Conservation (phyloP, 2,329 filamentous ascomycete genomes). For the Fusarium brachygibbosum region DNA sequence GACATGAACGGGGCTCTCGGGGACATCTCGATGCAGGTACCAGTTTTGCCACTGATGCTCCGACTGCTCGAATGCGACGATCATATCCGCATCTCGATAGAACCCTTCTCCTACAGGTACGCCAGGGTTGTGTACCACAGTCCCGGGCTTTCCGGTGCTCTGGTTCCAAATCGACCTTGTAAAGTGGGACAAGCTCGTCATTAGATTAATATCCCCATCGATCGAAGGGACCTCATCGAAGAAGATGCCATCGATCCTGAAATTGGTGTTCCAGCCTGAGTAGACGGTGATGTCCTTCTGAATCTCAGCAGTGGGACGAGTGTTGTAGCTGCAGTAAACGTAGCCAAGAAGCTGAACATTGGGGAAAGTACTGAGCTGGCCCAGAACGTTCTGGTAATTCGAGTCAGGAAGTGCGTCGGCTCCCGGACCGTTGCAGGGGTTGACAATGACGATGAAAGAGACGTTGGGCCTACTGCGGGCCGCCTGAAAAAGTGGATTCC, state of each 20-base stretch:
- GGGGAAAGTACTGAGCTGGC: background rate
- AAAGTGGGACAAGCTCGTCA: slow-evolving; percentile 24
- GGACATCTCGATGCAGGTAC: background rate
- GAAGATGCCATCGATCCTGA: slow-evolving; percentile 36
- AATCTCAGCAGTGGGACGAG: slow-evolving; percentile 6
- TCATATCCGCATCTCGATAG: background rate
- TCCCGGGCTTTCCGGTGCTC: background rate
- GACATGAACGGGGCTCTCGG: background rate
- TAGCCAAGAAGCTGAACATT: slow-evolving; percentile 24
- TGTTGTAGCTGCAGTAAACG: slow-evolving; percentile 38
- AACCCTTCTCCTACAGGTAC: slow-evolving; percentile 1
- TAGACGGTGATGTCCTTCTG: slow-evolving; percentile 26
- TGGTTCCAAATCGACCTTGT: slow-evolving; percentile 4
- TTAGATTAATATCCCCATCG: background rate
- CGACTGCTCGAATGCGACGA: slow-evolving; percentile 8
- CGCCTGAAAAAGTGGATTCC: slow-evolving; percentile 9
- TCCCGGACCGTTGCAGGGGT: slow-evolving; percentile 12
- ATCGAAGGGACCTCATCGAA: slow-evolving; percentile 35
- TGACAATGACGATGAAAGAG: slow-evolving; percentile 10
- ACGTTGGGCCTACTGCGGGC: background rate
- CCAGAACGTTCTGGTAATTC: background rate
- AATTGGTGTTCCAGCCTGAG: slow-evolving; percentile 28
- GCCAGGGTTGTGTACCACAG: slow-evolving; percentile 3
- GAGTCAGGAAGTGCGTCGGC: background rate
- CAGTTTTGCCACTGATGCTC: slow-evolving; percentile 7